These are phyloP conservation scores for Maudiozyma turicensis DNA, from an alignment of 805 yeast species.

Conservation along the genomic window DNA sequence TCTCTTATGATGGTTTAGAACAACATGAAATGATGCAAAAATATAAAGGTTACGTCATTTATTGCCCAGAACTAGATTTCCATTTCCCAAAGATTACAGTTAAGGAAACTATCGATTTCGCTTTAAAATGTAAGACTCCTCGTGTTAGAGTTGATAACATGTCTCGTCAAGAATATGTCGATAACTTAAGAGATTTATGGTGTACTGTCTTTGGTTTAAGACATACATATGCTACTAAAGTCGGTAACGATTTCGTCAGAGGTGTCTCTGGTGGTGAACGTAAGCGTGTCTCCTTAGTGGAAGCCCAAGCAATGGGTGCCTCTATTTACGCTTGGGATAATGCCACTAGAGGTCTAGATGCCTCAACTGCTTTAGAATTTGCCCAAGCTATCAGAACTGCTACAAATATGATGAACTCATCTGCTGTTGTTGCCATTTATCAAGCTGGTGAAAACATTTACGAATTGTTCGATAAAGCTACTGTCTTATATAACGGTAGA, in stretches of 20 bases:
- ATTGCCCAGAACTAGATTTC: conserved; percentile 42
- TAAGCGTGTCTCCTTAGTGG: conserved; percentile 62
- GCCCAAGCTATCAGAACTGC: conserved; percentile 50
- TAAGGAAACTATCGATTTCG: conserved; percentile 42
- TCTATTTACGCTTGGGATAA: conserved; percentile 57
- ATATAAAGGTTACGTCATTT: conserved; percentile 41
- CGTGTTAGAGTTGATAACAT: conserved; percentile 34
- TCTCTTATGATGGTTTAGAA: conserved; percentile 41
- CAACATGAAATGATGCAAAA: conserved; percentile 38
- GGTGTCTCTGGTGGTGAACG: conserved; percentile 71
- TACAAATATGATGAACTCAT: conserved; percentile 44
- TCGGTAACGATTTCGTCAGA: conserved; percentile 58
- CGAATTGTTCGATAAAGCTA: conserved; percentile 50
- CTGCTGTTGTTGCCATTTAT: conserved; percentile 58
- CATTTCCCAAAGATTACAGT: conserved; percentile 45
- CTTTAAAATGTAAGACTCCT: conserved; percentile 42
- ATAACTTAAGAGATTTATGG: conserved; percentile 32
- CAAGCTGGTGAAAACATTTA: conserved; percentile 62
- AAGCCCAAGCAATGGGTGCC: conserved; percentile 46
- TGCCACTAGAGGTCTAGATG: conserved; percentile 62
- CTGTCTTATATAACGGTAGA: conserved; percentile 49
- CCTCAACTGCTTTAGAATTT: conserved; percentile 61
- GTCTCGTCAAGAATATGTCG: conserved; percentile 32
- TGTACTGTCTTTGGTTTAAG: conserved; percentile 44
- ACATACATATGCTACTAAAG: conserved; percentile 53